Base-by-base conservation (phyloP, 164 flowering plant genomes). In the Sedum album region DNA sequence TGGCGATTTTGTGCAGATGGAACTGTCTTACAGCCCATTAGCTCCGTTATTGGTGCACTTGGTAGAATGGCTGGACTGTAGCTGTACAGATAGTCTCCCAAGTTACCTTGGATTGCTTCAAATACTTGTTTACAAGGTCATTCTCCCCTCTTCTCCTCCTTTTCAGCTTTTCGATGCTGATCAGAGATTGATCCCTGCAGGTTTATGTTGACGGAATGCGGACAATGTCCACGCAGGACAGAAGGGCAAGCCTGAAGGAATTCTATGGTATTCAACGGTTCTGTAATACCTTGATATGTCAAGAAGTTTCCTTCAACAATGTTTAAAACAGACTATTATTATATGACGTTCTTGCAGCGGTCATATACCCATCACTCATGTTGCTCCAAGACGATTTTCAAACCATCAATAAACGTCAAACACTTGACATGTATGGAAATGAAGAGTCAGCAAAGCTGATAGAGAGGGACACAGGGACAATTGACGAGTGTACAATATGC, bases 401-500 rank as follows among this genome's bases (percentile, higher is more conserved):
- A 14, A 78, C 71, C 66, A 10, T 77, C 36, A 79, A 81, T 68
- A 73, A 71, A 20, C 67, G 17, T 8, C 36, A 62, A 62, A 18
- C n/a, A 20, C 2, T 1, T 30, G 39, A 48, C 51, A 68, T 9
- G 72, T 73, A 53, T 73, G 68, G 68, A 69, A 67, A 67, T 63
- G 70, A 66, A 66, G 60, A 60, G 13, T 48, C 0, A 74, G 81
- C 18, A 71, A 55, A 67, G 65, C 65, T 30, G 62, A 69, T 60
- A 48, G 48, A 35, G 8, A 77, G 73, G 66, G 87, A 85, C 51
- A 14, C 39, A 1, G 84, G 78, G 21, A 71, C 79, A 70, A 92
- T 86, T 10, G 86, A 85, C 17, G 93, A 90, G 78, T 90, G 96
- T 77, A 88, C 86, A 10, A 90, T 90, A 36, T 90, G 96, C 75